Evolutionary conservation across 75 land plant genomes (phyloP).

Genomic region (Selaginella moellendorffii): DNA sequence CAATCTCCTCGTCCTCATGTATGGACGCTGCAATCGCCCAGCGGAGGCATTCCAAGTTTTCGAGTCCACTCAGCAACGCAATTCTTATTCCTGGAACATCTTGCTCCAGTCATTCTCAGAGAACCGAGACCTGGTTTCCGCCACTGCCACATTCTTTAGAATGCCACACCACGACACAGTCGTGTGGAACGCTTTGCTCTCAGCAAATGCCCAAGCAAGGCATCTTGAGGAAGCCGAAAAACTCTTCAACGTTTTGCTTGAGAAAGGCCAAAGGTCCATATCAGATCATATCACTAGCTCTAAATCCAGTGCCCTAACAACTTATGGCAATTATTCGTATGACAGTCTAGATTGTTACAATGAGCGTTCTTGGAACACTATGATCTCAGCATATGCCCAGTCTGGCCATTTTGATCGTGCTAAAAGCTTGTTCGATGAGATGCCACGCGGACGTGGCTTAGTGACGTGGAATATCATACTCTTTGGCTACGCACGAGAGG

Average conservation of each 20-base stretch:
- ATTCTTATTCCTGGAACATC: background rate
- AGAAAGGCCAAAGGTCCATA: no score
- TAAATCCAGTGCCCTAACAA: no score
- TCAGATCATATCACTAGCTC: no score
- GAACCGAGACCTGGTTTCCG: background rate
- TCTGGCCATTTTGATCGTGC: background rate
- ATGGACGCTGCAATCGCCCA: background rate
- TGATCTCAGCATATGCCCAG: background rate
- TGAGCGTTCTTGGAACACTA: background rate
- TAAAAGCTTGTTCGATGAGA: background rate
- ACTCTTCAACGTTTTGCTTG: background rate
- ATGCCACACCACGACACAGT: background rate
- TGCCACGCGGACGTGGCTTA: background rate
- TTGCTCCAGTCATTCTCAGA: background rate
- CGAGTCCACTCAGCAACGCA: background rate
- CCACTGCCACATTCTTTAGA: background rate
- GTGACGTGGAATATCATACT: background rate
- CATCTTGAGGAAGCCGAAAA: background rate
- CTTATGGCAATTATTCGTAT: no score
- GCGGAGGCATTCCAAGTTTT: background rate
- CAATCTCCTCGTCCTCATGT: background rate
- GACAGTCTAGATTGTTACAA: no score
- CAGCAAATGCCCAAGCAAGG: background rate
- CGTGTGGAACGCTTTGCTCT: background rate
- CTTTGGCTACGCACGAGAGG: background rate